phyloP scores from a whole-genome alignment of 83 land plant genomes.

The Thuja plicata region DNA sequence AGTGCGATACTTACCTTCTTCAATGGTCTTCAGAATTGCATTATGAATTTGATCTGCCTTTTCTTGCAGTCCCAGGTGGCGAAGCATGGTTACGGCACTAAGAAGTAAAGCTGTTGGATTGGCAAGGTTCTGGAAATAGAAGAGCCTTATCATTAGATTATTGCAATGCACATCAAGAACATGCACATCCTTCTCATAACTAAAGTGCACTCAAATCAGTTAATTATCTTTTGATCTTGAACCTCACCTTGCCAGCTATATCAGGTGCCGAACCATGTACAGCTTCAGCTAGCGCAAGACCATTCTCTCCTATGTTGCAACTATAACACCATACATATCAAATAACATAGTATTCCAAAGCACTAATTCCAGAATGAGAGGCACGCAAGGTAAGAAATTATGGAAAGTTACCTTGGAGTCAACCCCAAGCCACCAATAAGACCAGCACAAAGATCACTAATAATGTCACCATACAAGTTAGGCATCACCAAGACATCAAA shows the following conservation, averaged over 20 bases:
- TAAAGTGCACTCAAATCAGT: not conserved
- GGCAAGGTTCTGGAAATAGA: conserved; percentile 60
- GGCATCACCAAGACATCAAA: conserved; percentile 97
- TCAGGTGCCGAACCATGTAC: conserved; percentile 99
- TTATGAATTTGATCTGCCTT: conserved; percentile 85
- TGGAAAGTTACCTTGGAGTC: conserved; percentile 81
- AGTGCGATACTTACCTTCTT: conserved; percentile 87
- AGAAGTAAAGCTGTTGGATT: conserved; percentile 95
- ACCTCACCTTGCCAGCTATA: conserved; percentile 93
- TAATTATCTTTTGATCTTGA: not conserved
- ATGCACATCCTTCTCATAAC: not conserved
- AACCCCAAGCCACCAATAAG: conserved; percentile 94
- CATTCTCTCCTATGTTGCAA: conserved; percentile 94
- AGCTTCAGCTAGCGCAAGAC: conserved; percentile 95
- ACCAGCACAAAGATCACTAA: conserved; percentile 98
- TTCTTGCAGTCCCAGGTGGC: conserved; percentile 67
- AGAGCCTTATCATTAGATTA: not conserved
- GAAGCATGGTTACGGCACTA: conserved; percentile 87
- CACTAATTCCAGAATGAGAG: not conserved
- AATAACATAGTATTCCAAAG: not conserved
- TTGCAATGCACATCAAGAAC: not conserved
- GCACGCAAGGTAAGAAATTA: not conserved
- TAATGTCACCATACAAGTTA: conserved; percentile 95
- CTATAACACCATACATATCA: conserved; percentile 29
- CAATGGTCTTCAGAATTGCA: conserved; percentile 79